These are phyloP conservation scores for Pythium scleroteichum DNA, from an alignment of 352 stramenopile genomes.

Conservation along the genomic window DNA sequence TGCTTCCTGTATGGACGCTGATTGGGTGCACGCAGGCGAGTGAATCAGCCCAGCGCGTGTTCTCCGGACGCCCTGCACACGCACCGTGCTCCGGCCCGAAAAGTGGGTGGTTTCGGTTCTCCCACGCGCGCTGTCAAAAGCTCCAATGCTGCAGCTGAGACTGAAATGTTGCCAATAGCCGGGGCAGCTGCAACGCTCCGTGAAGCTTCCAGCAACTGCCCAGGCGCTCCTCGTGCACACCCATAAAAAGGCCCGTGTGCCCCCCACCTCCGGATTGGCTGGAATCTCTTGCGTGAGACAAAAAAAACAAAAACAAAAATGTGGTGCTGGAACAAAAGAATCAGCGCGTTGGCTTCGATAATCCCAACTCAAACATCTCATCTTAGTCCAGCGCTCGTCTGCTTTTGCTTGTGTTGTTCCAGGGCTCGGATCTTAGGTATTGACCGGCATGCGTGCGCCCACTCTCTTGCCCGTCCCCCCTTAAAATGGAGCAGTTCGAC, in stretches of 20 bases:
- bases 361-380: not conserved
- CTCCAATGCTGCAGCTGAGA: constrained; percentile 6
- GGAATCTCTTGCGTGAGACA: constrained; percentile 4
- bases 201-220: constrained; percentile 28
- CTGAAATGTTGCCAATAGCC: constrained; percentile 1
- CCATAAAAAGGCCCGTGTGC: constrained; percentile 3
- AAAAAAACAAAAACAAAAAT: too few species aligned
- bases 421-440: too few species aligned
- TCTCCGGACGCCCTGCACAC: not conserved
- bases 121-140: not conserved
- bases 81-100: constrained; percentile 3
- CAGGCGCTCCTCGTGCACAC: not conserved
- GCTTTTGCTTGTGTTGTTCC: not conserved
- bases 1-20: not conserved
- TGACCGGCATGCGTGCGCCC: constrained; percentile 6
- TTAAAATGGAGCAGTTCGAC: not conserved
- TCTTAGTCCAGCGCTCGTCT: constrained; percentile 13
- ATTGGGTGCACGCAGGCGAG: not conserved
- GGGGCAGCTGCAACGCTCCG: constrained; percentile 13
- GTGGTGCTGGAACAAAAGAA: too few species aligned
- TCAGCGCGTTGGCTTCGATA: not conserved
- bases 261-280: not conserved
- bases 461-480: constrained; percentile 6
- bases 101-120: constrained; percentile 1
- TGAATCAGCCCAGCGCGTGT: not conserved